phyloP scores from a whole-genome alignment of 805 yeast genomes.

The Candida sanyiensis region DNA sequence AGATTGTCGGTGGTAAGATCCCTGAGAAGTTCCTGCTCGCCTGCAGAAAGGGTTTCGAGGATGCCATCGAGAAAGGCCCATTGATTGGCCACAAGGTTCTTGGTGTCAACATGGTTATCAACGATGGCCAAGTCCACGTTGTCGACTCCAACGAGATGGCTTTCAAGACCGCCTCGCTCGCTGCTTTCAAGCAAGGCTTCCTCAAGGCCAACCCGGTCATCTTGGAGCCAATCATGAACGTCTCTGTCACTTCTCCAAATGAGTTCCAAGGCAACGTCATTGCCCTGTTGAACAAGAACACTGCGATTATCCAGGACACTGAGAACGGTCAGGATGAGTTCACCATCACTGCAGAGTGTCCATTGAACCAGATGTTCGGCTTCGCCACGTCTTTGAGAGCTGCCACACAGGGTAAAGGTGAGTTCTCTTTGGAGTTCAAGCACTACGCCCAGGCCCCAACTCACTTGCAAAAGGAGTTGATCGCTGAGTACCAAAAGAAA shows the following conservation, averaged over 20 bases:
- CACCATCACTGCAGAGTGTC: conserved; percentile 88
- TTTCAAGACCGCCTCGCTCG: conserved; percentile 85
- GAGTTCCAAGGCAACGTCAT: conserved; percentile 95
- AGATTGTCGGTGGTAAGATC: conserved; percentile 94
- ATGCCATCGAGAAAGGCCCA: conserved; percentile 93
- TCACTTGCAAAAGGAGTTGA: conserved; percentile 83
- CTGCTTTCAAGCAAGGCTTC: conserved; percentile 91
- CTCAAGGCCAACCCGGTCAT: conserved; percentile 77
- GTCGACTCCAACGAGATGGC: conserved; percentile 97
- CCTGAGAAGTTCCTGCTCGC: conserved; percentile 92
- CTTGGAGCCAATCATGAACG: conserved; percentile 94
- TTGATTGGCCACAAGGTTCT: conserved; percentile 89
- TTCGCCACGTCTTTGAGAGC: conserved; percentile 95
- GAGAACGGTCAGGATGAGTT: conserved; percentile 94
- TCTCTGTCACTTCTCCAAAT: conserved; percentile 86
- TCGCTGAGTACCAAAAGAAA: conserved; percentile 71
- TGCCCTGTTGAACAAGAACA: conserved; percentile 84
- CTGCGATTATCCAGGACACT: conserved; percentile 90
- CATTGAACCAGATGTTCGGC: conserved; percentile 95
- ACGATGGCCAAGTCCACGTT: conserved; percentile 96
- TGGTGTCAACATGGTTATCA: conserved; percentile 87
- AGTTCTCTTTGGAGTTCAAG: conserved; percentile 90
- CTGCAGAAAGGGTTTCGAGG: conserved; percentile 93
- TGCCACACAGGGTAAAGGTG: conserved; percentile 97
- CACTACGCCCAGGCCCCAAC: conserved; percentile 88